Evolutionary conservation across 352 stramenopile species (phyloP), one percentile per base, ranked within the genome.

Genomic region (Globisporangium rhizosaccharum): DNA sequence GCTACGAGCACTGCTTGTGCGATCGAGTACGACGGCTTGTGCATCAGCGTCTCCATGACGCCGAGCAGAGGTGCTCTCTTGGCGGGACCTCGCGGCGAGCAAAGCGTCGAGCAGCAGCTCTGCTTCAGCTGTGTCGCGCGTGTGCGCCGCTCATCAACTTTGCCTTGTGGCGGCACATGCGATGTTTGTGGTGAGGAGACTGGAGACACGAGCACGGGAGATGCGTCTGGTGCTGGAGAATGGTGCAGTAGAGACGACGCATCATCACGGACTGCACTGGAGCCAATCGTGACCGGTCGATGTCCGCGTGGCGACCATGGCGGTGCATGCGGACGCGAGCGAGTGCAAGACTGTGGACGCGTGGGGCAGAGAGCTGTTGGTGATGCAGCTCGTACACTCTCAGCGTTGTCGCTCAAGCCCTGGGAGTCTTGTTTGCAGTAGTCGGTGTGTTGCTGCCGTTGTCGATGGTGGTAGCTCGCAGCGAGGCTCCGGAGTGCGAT

Each of bases 31-130:
- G 61, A 51, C 8, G 61, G 61, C 3, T 36, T 42, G 44, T 62
- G 54, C 61, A 67, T 62, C 37, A 67, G 39, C 7, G 48, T 55
- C 54, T 67, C 61, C 26, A 62, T 53, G 5, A 51, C 25, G 1
- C 61, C 48, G 3, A 67, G 48, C 9, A 33, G 10, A 17, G 26
- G 0, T 9, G 23, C 37, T n/a, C 6, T 14, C 20, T 10, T 23
- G 44, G 17, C 28, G 5, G 52, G 33, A 3, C 33, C 26, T 15
- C 53, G 39, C 10, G 53, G 48, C 0, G 37, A 61, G 1, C 37
- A 17, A 12, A 51, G 25, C 9, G 44, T n/a, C 17, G 26, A 7
- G 20, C 25, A 41, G 18, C 14, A 53, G n/a, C 7, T 41, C 3
- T 52, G 50, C 48, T 46, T 46, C 12, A 48, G 37, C 20, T 56